phyloP scores from a whole-genome alignment of 2,329 filamentous ascomycete genomes.

The Fusarium annulatum region DNA sequence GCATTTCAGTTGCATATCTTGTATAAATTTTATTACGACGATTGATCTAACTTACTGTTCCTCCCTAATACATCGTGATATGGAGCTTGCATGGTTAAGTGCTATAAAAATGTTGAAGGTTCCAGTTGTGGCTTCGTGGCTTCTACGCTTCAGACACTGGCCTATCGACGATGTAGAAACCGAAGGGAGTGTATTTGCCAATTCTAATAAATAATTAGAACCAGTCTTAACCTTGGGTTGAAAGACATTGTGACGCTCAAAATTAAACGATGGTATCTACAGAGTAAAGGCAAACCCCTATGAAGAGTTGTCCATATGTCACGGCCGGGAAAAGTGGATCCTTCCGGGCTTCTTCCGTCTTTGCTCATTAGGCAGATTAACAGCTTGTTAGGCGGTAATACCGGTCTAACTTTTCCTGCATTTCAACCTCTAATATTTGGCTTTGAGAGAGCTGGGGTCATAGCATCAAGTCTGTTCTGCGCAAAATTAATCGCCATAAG shows the following conservation, averaged over 20 bases:
- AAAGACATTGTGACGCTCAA: not conserved
- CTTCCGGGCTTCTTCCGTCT: not conserved
- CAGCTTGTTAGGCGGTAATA: not conserved
- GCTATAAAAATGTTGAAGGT: not conserved
- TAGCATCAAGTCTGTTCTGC: no score
- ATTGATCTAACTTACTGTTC: not conserved
- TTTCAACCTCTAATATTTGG: no score
- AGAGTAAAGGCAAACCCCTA: not conserved
- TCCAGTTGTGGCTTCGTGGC: not conserved
- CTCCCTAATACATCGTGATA: not conserved
- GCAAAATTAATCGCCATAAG: not conserved
- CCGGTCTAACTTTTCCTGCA: not conserved
- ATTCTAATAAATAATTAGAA: not conserved
- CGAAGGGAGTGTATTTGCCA: not conserved
- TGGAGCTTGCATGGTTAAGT: not conserved
- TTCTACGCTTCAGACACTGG: not conserved
- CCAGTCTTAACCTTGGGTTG: not conserved
- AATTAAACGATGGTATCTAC: not conserved
- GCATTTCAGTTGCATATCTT: slow-evolving; percentile 38
- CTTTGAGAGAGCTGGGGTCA: not conserved
- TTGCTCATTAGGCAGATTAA: not conserved
- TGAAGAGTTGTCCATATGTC: not conserved
- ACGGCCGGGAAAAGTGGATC: slow-evolving; percentile 2
- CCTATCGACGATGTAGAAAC: not conserved
- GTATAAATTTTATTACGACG: slow-evolving; percentile 44